Evolutionary conservation across 371 early-diverging fungal genomes (phyloP).

Genomic region (Apophysomyces variabilis): DNA sequence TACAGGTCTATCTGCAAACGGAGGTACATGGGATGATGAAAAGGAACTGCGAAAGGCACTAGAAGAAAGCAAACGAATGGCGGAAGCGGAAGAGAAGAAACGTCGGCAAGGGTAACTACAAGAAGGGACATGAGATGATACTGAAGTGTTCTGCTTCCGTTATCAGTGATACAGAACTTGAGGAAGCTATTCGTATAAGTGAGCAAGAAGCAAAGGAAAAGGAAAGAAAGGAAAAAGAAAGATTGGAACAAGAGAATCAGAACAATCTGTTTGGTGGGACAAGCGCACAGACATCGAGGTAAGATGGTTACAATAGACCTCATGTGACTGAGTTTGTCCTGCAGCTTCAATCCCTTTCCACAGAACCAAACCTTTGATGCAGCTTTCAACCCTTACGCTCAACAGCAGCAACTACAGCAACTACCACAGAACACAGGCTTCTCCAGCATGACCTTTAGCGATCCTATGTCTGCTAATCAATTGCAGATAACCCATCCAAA

Average conservation of each 20-base stretch:
- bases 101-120: not conserved
- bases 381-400: slow-evolving; percentile 20
- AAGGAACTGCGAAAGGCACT: slow-evolving; percentile 40
- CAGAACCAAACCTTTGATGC: slow-evolving; percentile 19
- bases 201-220: slow-evolving; percentile 47
- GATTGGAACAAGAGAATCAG: slow-evolving; percentile 45
- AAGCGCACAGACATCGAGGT: slow-evolving; percentile 8
- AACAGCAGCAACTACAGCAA: slow-evolving; percentile 19
- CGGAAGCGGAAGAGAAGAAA: slow-evolving; percentile 5
- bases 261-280: slow-evolving; percentile 42
- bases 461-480: slow-evolving; percentile 40
- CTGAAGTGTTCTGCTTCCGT: not conserved
- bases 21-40: slow-evolving; percentile 41
- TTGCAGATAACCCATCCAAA: slow-evolving; percentile 21
- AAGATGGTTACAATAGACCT: not conserved
- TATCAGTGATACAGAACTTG: slow-evolving; percentile 45
- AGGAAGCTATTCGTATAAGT: slow-evolving; percentile 47
- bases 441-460: slow-evolving; percentile 22
- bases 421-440: slow-evolving; percentile 21
- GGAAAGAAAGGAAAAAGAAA: slow-evolving; percentile 37
- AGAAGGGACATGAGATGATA: not conserved
- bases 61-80: slow-evolving; percentile 15
- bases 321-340: not conserved
- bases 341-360: slow-evolving; percentile 35
- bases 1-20: slow-evolving; percentile 39